These are phyloP conservation scores for Alternaria burnsii DNA, from an alignment of 2,329 filamentous ascomycete genomes.

Conservation along the genomic window DNA sequence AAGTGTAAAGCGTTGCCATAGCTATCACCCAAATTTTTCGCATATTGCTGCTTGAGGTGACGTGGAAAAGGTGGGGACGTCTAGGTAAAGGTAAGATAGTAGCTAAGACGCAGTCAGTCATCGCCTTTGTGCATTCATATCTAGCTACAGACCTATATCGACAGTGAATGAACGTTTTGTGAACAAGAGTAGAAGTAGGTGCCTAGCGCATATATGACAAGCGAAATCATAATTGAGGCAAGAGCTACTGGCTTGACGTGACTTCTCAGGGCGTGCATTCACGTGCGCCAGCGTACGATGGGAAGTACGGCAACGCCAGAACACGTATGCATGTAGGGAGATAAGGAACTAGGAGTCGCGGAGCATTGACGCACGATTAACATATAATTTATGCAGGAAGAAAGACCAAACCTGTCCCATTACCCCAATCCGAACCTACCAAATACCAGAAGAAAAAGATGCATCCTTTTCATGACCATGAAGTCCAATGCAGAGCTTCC, in stretches of 20 bases:
- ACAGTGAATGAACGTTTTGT: background rate
- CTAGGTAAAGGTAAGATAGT: slow-evolving; percentile 11
- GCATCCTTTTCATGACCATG: background rate
- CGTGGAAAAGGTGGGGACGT: slow-evolving; percentile 1
- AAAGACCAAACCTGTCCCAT: background rate
- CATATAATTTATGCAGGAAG: background rate
- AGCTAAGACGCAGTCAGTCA: background rate
- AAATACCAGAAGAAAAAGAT: slow-evolving; percentile 1
- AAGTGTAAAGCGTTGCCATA: background rate
- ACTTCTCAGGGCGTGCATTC: background rate
- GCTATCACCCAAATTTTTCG: background rate
- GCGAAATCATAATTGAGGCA: background rate
- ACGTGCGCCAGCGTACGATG: background rate
- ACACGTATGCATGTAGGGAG: background rate
- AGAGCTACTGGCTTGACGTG: background rate
- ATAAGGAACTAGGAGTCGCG: no score
- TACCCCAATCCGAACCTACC: background rate
- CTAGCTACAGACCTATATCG: background rate
- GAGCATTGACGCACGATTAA: background rate
- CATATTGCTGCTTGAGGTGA: background rate
- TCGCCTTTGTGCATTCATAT: no score
- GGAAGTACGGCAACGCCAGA: background rate
- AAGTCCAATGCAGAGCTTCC: slow-evolving; percentile 7
- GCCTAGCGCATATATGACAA: background rate
- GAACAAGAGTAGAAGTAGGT: background rate